Evolutionary conservation across 2,329 filamentous ascomycete species (phyloP).

Genomic region (Penicillium psychrosexuale): DNA sequence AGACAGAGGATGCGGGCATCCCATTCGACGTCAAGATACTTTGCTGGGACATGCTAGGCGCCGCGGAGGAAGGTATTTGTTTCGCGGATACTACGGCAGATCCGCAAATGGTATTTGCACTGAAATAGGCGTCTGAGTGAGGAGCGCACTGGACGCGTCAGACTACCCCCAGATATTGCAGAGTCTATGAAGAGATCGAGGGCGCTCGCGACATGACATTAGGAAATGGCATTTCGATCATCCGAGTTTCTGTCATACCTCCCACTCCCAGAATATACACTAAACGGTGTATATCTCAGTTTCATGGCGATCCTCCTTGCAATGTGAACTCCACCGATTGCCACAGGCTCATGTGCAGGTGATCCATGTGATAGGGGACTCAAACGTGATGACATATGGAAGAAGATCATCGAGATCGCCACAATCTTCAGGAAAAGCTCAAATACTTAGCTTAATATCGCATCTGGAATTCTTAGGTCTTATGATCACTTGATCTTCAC

Average conservation of each 20-base stretch:
- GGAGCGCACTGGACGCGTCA: constrained; percentile 2
- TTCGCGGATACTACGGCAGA: constrained; percentile 46
- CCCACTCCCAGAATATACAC: neutral
- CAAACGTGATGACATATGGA: constrained; percentile 2
- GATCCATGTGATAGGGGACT: constrained; percentile 12
- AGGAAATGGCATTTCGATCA: neutral
- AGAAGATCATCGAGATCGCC: constrained; percentile 10
- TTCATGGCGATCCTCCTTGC: constrained; percentile 1
- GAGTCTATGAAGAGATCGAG: neutral
- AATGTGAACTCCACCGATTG: neutral
- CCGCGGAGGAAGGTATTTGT: constrained; percentile 45
- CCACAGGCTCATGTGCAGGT: constrained; percentile 10
- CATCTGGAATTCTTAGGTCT: neutral
- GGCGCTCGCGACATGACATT: neutral
- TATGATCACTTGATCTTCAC: constrained; percentile 1
- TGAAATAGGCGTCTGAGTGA: constrained; percentile 20
- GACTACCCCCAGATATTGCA: constrained; percentile 2
- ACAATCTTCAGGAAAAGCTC: constrained; percentile 3
- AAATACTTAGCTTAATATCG: neutral
- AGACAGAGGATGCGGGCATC: constrained; percentile 13
- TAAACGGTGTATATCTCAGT: neutral
- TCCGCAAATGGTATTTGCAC: constrained; percentile 40
- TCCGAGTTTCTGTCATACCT: neutral
- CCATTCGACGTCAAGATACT: constrained; percentile 40
- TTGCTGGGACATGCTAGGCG: constrained; percentile 48